These are phyloP conservation scores for Cornus suecica DNA, from an alignment of 148 eudicot genomes.

Conservation along the genomic window DNA sequence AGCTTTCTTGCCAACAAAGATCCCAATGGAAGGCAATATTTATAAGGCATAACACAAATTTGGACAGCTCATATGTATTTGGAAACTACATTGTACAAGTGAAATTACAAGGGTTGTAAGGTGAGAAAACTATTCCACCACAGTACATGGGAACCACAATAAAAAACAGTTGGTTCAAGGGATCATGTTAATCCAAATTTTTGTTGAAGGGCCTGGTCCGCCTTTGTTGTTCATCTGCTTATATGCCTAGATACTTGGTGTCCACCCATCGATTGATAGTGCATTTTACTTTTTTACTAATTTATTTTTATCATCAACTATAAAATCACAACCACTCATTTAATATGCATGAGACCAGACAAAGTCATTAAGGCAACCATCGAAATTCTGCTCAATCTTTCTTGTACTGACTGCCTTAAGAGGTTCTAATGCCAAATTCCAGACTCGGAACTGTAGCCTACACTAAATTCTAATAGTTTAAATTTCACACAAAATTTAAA, in stretches of 20 bases:
- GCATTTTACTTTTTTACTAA: neutral
- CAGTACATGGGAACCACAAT: neutral
- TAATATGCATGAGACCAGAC: neutral
- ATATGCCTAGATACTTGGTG: neutral
- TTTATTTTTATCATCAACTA: no score
- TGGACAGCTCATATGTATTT: neutral
- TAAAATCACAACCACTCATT: neutral
- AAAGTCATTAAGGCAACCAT: neutral
- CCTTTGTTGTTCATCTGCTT: neutral
- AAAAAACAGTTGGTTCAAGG: neutral
- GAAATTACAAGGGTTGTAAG: neutral
- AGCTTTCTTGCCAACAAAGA: neutral
- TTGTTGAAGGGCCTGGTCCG: neutral
- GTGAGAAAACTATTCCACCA: neutral
- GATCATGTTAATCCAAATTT: neutral
- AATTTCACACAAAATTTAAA: neutral
- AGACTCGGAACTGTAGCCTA: neutral
- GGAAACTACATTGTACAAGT: no score
- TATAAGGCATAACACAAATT: neutral
- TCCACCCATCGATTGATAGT: neutral
- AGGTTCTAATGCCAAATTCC: neutral
- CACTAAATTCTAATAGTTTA: neutral
- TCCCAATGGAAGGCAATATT: neutral
- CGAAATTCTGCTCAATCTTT: neutral
- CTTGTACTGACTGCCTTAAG: neutral